Evolutionary conservation across 2,329 filamentous ascomycete genomes (phyloP).

Genomic region (Diaporthe sp.): DNA sequence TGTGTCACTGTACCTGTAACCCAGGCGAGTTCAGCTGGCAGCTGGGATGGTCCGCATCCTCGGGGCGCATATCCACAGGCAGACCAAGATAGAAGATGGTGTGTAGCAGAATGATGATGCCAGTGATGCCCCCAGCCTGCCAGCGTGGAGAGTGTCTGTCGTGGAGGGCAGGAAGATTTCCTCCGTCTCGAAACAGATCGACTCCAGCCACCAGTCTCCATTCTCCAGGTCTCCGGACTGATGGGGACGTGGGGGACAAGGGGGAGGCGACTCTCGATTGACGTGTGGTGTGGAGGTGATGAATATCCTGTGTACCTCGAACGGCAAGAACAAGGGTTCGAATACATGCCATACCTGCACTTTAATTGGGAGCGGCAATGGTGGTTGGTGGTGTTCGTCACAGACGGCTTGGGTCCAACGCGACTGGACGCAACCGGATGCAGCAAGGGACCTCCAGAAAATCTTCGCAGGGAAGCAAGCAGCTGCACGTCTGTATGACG

Average conservation of each 20-base stretch:
- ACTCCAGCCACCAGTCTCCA: background rate
- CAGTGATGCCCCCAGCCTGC: too few species aligned
- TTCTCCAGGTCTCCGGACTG: background rate
- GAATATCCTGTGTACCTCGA: conserved; percentile 8
- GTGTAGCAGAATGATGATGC: conserved; percentile 22
- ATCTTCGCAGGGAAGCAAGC: conserved; percentile 1
- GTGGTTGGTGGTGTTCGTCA: conserved; percentile 14
- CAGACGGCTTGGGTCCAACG: background rate
- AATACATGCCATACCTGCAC: background rate
- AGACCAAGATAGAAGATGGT: conserved; percentile 13
- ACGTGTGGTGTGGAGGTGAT: background rate
- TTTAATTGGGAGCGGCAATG: conserved; percentile 16
- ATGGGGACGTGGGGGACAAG: background rate
- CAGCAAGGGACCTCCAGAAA: conserved; percentile 2
- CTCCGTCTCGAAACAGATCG: conserved; percentile 17
- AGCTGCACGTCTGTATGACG: conserved; percentile 8
- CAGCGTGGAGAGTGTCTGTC: background rate
- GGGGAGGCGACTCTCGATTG: background rate
- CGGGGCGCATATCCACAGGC: conserved; percentile 23
- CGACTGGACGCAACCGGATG: background rate
- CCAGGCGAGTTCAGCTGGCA: conserved; percentile 15
- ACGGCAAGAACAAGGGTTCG: background rate
- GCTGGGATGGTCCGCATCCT: conserved; percentile 18
- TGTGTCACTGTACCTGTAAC: conserved; percentile 20
- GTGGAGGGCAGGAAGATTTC: conserved; percentile 11